Base-by-base conservation (phyloP, 2,329 filamentous ascomycete genomes). In the Meredithiella fracta region DNA sequence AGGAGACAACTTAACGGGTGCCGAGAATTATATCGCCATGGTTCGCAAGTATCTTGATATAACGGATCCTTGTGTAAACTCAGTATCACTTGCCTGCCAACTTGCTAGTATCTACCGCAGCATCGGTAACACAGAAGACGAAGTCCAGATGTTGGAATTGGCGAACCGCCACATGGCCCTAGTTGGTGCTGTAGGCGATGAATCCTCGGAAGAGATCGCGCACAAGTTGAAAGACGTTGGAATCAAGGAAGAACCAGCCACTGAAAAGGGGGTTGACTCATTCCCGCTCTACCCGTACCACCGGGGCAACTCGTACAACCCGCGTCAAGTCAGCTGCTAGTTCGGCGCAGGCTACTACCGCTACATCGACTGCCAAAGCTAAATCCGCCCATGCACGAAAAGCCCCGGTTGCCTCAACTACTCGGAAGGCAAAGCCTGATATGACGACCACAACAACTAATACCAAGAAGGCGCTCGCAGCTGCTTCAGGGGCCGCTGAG, bases 61-160 rank as follows among this genome's bases (percentile, higher is more conserved):
- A 17, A 23, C 47, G 1, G 44, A 53, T 20, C 57, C 57, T 6
- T 54, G 54, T 53, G 54, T 59, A 14, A 59, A 60, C 31, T 60
- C 60, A 3, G 60, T 60, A 7, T 51, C 54, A 7, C 67, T 82
- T 29, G 72, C 77, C 0, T 79, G 77, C 55, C 72, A 77, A 61
- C 67, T 82, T 4, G 75, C 77, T 31, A 74, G 74, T 50, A 70
- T 83, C 15, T 79, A 74, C 61, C 71, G 72, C n/a, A 69, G 73
- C 40, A 67, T 72, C 47, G 70, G 70, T 20, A 70, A 78, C 20
- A 64, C 67, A 4, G 69, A 72, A 14, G 67, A 68, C 25, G 74
- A 73, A 42, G 58, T 62, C 7, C 64, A 69, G 17, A 69, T 77
- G 61, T 64, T 79, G 22, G 64, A 65, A 51, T 68, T 70, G 40